A percentile compares a stretch with the other conserved stretches of the same genome.
Evolutionary conservation across 2,329 filamentous ascomycete genomes (phyloP).

Genomic region (Nannizzia gypsea): DNA sequence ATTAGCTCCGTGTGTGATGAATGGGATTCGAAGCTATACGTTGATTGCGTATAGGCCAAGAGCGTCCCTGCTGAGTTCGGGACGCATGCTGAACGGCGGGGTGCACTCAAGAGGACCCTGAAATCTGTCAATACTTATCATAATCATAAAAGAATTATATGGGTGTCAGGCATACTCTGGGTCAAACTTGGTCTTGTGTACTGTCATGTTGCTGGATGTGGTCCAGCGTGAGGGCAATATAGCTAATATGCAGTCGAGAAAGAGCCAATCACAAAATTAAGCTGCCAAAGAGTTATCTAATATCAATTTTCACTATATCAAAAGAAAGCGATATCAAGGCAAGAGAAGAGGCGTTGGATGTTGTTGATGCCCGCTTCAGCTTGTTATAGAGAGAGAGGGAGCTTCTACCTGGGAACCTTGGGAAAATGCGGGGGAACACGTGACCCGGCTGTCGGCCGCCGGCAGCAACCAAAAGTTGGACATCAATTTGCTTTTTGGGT

Average conservation of each 20-base stretch:
- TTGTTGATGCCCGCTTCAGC: background rate
- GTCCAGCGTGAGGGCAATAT: background rate
- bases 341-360: background rate
- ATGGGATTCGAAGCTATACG: slow-evolving; percentile 41
- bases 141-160: background rate
- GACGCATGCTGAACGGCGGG: slow-evolving; percentile 34
- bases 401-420: background rate
- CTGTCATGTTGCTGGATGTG: slow-evolving; percentile 25
- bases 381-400: background rate
- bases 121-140: background rate
- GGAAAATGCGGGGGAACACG: background rate
- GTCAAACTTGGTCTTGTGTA: slow-evolving; percentile 32
- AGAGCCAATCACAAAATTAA: background rate
- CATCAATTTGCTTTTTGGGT: background rate
- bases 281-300: background rate
- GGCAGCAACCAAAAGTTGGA: background rate
- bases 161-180: slow-evolving; percentile 24
- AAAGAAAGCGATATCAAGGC: background rate
- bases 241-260: background rate
- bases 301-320: background rate
- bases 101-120: slow-evolving; percentile 38
- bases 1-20: slow-evolving; percentile 37
- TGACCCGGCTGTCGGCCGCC: background rate
- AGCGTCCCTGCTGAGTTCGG: slow-evolving; percentile 38
- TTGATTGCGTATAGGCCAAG: slow-evolving; percentile 37